These are phyloP conservation scores for Nicotiana undulata DNA, from an alignment of 257 asterid species.

Conservation along the genomic window DNA sequence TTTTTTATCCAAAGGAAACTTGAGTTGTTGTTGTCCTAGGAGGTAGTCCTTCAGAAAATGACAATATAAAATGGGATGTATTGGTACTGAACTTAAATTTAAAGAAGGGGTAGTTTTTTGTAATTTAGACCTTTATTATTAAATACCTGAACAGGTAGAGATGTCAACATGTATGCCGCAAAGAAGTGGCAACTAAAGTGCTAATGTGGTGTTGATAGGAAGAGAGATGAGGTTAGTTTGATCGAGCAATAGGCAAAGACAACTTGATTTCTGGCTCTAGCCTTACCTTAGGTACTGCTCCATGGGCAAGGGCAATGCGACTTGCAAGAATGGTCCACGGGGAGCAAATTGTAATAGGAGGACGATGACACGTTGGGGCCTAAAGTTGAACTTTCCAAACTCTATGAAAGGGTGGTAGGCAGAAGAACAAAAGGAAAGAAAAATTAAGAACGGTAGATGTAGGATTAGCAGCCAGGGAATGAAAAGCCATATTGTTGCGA, in stretches of 20 bases:
- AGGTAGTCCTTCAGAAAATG: too few relatives aligned
- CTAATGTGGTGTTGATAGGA: slow-evolving; percentile 53
- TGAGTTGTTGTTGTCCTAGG: too few relatives aligned
- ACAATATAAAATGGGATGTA: too few relatives aligned
- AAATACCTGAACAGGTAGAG: slow-evolving; percentile 46
- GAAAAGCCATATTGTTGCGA: background rate
- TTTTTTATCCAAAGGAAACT: too few relatives aligned
- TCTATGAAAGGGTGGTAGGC: slow-evolving; percentile 21
- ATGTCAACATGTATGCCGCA: slow-evolving; percentile 33
- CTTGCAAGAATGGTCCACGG: slow-evolving; percentile 57
- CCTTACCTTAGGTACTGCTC: slow-evolving; percentile 35
- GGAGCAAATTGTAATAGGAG: slow-evolving; percentile 40
- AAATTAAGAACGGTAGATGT: background rate
- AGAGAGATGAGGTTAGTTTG: slow-evolving; percentile 28
- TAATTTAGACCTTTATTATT: background rate
- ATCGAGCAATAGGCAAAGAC: slow-evolving; percentile 49
- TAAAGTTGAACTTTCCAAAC: background rate
- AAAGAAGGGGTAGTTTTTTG: background rate
- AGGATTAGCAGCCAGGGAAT: background rate
- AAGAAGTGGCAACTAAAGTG: slow-evolving; percentile 48
- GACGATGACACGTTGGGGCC: slow-evolving; percentile 21
- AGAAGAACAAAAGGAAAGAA: background rate
- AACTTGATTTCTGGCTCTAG: slow-evolving; percentile 24
- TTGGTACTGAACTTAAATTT: too few relatives aligned
- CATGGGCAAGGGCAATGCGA: slow-evolving; percentile 31